phyloP scores from a whole-genome alignment of 345 rosid species.

The Pelargonium nanum region DNA sequence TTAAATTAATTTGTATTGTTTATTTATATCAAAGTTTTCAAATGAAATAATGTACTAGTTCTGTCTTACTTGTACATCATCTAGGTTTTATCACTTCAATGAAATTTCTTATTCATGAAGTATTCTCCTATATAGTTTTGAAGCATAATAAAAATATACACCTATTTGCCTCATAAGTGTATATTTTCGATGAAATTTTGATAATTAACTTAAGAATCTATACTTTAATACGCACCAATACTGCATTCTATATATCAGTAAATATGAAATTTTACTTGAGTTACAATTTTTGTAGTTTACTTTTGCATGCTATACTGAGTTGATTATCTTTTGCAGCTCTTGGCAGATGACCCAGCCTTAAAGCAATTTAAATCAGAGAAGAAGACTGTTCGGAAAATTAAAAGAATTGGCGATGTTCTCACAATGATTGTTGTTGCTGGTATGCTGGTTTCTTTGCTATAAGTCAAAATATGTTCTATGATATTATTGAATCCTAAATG shows the following conservation, averaged over 20 bases:
- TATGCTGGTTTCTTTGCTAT: constrained; percentile 10
- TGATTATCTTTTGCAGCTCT: constrained; percentile 40
- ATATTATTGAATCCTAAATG: background rate
- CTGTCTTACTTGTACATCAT: background rate
- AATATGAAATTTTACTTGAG: background rate
- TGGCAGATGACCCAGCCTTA: constrained; percentile 67
- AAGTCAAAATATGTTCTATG: background rate
- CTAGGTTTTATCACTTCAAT: background rate
- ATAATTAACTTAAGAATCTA: background rate
- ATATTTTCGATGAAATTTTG: background rate
- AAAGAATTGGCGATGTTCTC: constrained; percentile 72
- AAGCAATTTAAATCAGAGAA: constrained; percentile 69
- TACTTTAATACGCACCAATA: background rate
- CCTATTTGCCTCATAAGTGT: background rate
- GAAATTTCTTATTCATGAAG: background rate
- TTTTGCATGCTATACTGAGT: constrained; percentile 2
- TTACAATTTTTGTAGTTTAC: background rate
- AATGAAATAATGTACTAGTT: no score
- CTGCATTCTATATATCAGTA: background rate
- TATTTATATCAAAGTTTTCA: no score
- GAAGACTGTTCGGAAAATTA: constrained; percentile 43
- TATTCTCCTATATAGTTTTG: background rate
- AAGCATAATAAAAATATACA: no score
- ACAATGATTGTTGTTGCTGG: constrained; percentile 82
- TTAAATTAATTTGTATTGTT: no score